Percentiles rank a stretch among this genome's conserved stretches.
Evolutionary conservation across 225 moss, liverwort and hornwort genomes (phyloP).

Genomic region (Pseudoscleropodium purum): DNA sequence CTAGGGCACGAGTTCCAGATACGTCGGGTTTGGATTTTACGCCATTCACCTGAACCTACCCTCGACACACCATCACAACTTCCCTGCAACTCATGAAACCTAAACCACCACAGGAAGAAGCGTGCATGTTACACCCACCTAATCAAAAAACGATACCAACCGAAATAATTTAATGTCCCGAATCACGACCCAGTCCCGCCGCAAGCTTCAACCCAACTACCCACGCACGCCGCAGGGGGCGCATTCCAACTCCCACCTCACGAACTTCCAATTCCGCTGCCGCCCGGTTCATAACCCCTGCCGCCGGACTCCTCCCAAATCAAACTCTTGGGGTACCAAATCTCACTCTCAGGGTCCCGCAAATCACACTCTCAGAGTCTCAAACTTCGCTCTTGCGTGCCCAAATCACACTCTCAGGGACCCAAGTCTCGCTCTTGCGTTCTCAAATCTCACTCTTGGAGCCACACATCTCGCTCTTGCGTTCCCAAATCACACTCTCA

Average conservation of each 20-base stretch:
- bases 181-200: not conserved
- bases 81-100: not conserved
- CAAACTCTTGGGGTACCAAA: too few relatives aligned
- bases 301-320: too few relatives aligned
- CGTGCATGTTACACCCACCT: not conserved
- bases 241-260: not conserved
- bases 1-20: not conserved
- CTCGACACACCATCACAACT: not conserved
- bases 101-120: not conserved
- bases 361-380: not conserved
- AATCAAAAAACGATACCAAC: not conserved
- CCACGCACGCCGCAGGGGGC: not conserved
- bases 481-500: not conserved
- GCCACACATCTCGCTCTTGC: not conserved
- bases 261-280: not conserved
- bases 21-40: not conserved
- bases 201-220: not conserved
- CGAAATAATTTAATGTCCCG: not conserved
- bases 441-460: not conserved
- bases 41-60: not conserved
- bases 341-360: not conserved
- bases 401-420: not conserved
- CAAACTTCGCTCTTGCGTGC: not conserved
- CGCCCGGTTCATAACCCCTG: not conserved
- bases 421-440: too few relatives aligned